Evolutionary conservation across 2,329 filamentous ascomycete species (phyloP), one percentile per base, ranked within the genome.

Genomic region (Dactylellina leptospora): DNA sequence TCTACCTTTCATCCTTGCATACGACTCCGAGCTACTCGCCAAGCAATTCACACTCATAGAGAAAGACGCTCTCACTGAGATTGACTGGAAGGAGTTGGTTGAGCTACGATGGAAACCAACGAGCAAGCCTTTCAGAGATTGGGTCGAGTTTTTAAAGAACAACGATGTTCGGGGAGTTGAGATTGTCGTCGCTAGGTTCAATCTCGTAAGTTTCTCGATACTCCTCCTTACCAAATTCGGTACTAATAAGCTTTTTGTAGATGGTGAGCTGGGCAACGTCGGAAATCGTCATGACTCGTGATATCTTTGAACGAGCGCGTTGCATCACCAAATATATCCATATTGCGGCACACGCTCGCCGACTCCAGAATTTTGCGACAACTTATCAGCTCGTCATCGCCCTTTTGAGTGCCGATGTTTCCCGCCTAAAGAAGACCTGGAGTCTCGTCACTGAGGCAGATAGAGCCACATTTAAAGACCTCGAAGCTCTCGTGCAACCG

Each of bases 241-340:
- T 48, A 38, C 20, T 47, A 16, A 36, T 20, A 30, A 22, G 42
- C 16, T 45, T 1, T 6, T 11, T 51, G 45, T 66, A 77, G 74
- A 90, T 93, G 82, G 90, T 93, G 73, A 93, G 93, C 79, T 95
- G 91, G 91, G 88, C 87, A 25, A 85, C 92, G 25, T 93, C 90
- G 0, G 90, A 93, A 79, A 86, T 90, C 74, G 85, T 95, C 6
- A 83, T 95, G 50, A 95, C 90, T 0, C 85, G 88, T 74, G 82
- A 88, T 62, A 80, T 88, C 9, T 86, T 88, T 72, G 91, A 95
- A 80, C 85, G 91, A 56, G 90, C 90, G 20, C 83, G 88, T 36
- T 91, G 88, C 78, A 86, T 95, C 74, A 87, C 90, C 79, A 93
- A 95, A 79, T 89, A 85, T 78, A 90, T 95, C 69, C 91, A 93